A percentile compares a stretch with the other conserved stretches of the same genome.
phyloP scores from a whole-genome alignment of 2,329 filamentous ascomycete genomes.

The Coniochaeta prunicola region DNA sequence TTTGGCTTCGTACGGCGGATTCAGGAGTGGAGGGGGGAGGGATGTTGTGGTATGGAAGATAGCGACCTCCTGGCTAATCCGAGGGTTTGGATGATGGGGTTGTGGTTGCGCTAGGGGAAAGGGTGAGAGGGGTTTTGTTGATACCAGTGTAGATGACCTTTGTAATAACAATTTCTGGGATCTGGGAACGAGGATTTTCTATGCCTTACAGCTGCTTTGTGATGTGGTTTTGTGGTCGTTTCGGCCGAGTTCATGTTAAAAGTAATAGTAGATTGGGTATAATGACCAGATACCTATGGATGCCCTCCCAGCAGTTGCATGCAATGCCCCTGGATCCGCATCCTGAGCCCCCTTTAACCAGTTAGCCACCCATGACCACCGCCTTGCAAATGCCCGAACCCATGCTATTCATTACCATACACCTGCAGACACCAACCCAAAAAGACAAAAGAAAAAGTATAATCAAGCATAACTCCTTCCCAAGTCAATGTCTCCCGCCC shows the following conservation, averaged over 20 bases:
- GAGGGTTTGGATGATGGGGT: background rate
- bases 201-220: too few relatives aligned
- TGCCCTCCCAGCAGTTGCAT: background rate
- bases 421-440: constrained; percentile 1
- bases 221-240: background rate
- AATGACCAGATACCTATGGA: background rate
- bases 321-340: background rate
- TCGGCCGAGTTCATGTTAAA: background rate
- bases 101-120: background rate
- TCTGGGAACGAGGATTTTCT: background rate
- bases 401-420: background rate
- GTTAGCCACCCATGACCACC: background rate
- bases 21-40: background rate
- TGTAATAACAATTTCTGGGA: background rate
- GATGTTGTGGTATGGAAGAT: background rate
- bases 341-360: background rate
- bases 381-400: background rate
- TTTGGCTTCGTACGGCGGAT: background rate
- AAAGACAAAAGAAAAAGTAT: background rate
- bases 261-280: background rate
- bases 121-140: too few relatives aligned
- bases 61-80: too few relatives aligned
- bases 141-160: background rate
- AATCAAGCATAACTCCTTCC: constrained; percentile 29
- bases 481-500: constrained; percentile 24